Conservation (phyloP, 2,329 filamentous ascomycete species). For the Xylariomycetidae sp. region DNA sequence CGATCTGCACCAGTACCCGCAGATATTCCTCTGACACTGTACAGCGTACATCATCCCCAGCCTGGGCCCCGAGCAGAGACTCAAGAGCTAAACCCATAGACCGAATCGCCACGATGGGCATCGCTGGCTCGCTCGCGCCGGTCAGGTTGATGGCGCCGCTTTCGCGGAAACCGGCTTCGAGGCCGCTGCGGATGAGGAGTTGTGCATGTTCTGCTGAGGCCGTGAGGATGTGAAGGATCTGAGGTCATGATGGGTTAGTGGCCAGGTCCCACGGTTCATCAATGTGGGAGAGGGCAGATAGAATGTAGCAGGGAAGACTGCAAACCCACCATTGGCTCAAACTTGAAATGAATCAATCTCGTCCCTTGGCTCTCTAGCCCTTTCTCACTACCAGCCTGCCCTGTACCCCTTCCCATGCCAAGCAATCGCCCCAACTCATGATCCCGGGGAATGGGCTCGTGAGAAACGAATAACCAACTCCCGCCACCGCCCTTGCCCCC, state of each 20-base stretch:
- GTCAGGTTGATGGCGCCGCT: slow-evolving; percentile 73
- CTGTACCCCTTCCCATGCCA: slow-evolving; percentile 30
- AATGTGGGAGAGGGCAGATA: too few relatives aligned
- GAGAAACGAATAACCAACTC: slow-evolving; percentile 82
- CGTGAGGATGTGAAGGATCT: slow-evolving; percentile 88
- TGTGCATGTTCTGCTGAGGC: slow-evolving; percentile 73
- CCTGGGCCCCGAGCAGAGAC: slow-evolving; percentile 65
- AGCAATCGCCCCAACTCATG: slow-evolving; percentile 19
- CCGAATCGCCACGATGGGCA: slow-evolving; percentile 78
- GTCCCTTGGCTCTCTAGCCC: slow-evolving; percentile 10
- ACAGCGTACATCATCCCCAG: slow-evolving; percentile 32
- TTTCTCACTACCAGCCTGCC: too few relatives aligned
- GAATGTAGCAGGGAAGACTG: neutral
- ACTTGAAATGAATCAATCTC: slow-evolving; percentile 74
- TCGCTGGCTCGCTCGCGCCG: slow-evolving; percentile 32
- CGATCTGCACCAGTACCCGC: slow-evolving; percentile 59
- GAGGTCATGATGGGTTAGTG: too few relatives aligned
- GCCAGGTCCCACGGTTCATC: too few relatives aligned
- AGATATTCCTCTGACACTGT: slow-evolving; percentile 67
- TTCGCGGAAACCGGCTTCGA: slow-evolving; percentile 83
- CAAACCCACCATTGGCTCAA: slow-evolving; percentile 83
- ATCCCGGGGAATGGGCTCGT: slow-evolving; percentile 56
- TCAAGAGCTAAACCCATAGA: slow-evolving; percentile 80
- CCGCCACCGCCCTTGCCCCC: slow-evolving; percentile 85
- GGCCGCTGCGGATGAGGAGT: slow-evolving; percentile 66